Percentiles rank a stretch among this genome's conserved stretches.
phyloP scores from a whole-genome alignment of 345 rosid genomes.

The Crucihimalaya himalaica region DNA sequence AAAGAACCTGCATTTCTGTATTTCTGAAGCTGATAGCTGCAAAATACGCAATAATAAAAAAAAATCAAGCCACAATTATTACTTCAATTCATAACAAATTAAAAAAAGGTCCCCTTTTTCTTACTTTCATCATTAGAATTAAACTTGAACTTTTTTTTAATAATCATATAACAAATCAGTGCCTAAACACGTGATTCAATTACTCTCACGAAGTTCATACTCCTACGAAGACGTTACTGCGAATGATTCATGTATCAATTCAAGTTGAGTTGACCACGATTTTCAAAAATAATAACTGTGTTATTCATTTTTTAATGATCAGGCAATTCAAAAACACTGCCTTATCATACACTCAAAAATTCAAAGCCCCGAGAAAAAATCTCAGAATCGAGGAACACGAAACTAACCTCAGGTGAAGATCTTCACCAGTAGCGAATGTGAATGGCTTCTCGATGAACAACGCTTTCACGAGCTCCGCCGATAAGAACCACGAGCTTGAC shows the following conservation, averaged over 20 bases:
- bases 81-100: conserved; percentile 2
- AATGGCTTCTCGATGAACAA: conserved; percentile 86
- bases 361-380: neutral
- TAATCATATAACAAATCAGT: conserved; percentile 21
- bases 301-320: neutral
- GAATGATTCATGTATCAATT: neutral
- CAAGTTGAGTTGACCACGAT: neutral
- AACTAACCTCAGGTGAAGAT: conserved; percentile 87
- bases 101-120: neutral
- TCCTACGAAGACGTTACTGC: conserved; percentile 31
- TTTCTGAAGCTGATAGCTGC: conserved; percentile 98
- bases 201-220: conserved; percentile 28
- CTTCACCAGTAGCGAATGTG: conserved; percentile 96
- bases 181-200: conserved; percentile 28
- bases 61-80: neutral
- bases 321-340: neutral
- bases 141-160: neutral
- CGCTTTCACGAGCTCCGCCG: conserved; percentile 88
- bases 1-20: conserved; percentile 88
- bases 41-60: neutral
- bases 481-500: conserved; percentile 95
- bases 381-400: neutral
- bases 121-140: neutral
- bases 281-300: too few species aligned
- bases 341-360: conserved; percentile 16